These are phyloP conservation scores for Magnaporthiopsis incrustans DNA, from an alignment of 2,329 filamentous ascomycete species.

Conservation along the genomic window DNA sequence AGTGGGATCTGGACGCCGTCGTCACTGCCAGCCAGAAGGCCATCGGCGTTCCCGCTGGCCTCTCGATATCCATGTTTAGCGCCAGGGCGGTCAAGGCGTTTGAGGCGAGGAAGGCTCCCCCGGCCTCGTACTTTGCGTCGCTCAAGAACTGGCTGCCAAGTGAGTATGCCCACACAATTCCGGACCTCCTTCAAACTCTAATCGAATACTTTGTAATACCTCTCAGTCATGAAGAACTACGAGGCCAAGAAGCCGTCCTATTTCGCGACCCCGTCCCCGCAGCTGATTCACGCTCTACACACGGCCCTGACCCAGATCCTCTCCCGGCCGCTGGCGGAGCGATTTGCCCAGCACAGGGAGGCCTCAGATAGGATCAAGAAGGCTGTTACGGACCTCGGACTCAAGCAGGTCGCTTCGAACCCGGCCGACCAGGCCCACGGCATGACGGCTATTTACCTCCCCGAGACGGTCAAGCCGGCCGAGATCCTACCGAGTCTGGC, in stretches of 20 bases:
- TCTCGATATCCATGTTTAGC: constrained; percentile 92
- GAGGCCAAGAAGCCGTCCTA: constrained; percentile 96
- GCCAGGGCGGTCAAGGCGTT: constrained; percentile 76
- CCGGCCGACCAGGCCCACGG: constrained; percentile 89
- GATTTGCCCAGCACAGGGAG: constrained; percentile 73
- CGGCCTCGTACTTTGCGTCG: constrained; percentile 86
- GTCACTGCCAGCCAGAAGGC: constrained; percentile 95
- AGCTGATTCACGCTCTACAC: constrained; percentile 87
- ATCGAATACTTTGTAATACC: neutral
- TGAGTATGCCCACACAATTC: constrained; percentile 30
- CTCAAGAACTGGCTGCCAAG: constrained; percentile 96
- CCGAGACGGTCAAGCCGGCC: constrained; percentile 70
- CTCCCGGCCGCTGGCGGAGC: constrained; percentile 67
- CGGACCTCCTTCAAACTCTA: neutral
- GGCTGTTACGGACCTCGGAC: constrained; percentile 67
- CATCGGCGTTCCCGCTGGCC: constrained; percentile 87
- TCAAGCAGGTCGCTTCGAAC: constrained; percentile 79
- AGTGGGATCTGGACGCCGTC: constrained; percentile 87
- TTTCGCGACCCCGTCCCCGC: constrained; percentile 93
- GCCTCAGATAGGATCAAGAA: constrained; percentile 83
- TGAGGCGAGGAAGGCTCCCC: constrained; percentile 71
- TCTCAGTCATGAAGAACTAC: constrained; percentile 91
- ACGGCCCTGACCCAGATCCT: constrained; percentile 83
- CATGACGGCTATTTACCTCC: constrained; percentile 97
- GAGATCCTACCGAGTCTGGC: constrained; percentile 79